Base-by-base conservation (phyloP, 176 grass and related monocot species). In the Carex kokanica region DNA sequence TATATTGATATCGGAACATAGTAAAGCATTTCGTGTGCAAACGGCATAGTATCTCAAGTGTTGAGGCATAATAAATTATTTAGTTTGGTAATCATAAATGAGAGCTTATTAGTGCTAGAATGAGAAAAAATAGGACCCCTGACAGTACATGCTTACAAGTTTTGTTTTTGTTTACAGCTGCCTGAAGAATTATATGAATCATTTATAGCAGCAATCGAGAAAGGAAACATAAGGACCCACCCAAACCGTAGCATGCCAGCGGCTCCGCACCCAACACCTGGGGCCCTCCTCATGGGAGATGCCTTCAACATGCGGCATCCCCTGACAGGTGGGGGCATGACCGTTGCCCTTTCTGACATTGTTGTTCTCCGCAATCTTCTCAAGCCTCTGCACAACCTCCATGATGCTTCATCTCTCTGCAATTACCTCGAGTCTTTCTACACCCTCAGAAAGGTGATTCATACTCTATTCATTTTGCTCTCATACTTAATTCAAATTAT, bases 261-360 rank as follows among this genome's bases (percentile, higher is more conserved):
- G 12, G 91, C 91, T 7, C 96, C 96, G 16, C 96, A 89, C 84
- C 91, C 96, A 12, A 99, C 93, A 10, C 91, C 96, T 63, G 96
- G 96, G 23, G 96, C 96, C 8, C 93, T 99, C 62, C 60, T 99
- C 84, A 95, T 99, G 93, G 96, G 96, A 25, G 96, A 99, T 90
- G 96, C 96, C 14, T 99, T 99, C 89, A 99, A 99, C 59, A 99
- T 99, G 96, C 85, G 96, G 4, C 96, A 99, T 65, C 96, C 96
- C 79, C 85, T 99, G 81, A 99, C 96, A 10, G 96, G 96, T 67
- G 96, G 96, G 65, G 96, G 96, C 84, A 99, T 99, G 96, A 99
- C 96, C 3, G 93, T 99, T 52, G 96, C 96, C 20, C 90, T 99
- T 78, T 93, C 96, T 47, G 96, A 99, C 82, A 99, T 99, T 0